phyloP scores from a whole-genome alignment of 23 red algal genomes.

The Chondrus crispus region DNA sequence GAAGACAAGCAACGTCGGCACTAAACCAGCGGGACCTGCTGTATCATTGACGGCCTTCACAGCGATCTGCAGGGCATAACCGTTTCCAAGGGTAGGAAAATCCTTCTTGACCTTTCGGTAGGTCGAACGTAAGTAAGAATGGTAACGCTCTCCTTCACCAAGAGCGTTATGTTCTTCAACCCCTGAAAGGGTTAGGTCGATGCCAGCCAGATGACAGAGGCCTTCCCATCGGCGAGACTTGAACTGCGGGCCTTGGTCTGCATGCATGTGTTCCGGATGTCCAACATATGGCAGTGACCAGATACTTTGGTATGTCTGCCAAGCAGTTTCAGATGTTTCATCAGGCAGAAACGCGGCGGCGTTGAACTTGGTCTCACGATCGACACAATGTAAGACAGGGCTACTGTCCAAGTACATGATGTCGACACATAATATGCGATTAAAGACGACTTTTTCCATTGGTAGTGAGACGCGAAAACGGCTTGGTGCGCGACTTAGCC shows the following conservation, averaged over 20 bases:
- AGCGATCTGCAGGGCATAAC: neutral
- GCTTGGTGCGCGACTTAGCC: neutral
- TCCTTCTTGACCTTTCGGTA: neutral
- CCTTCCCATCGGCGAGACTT: neutral
- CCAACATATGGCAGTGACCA: slow-evolving; percentile 6
- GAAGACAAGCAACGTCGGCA: neutral
- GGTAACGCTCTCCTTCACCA: slow-evolving; percentile 24
- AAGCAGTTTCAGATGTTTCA: neutral
- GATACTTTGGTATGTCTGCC: neutral
- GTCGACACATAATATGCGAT: neutral
- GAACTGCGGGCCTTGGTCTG: neutral
- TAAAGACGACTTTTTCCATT: slow-evolving; percentile 1
- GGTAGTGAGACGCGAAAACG: slow-evolving; percentile 26
- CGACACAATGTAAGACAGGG: slow-evolving; percentile 2
- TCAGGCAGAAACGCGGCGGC: neutral
- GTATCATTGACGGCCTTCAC: neutral
- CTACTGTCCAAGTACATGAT: neutral
- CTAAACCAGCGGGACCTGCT: neutral
- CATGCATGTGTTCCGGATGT: neutral
- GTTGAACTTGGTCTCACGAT: slow-evolving; percentile 8
- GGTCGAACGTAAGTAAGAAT: neutral
- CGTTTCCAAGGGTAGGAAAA: too few relatives aligned
- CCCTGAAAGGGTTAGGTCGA: neutral
- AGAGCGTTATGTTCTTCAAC: slow-evolving; percentile 6
- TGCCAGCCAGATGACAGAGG: neutral